A percentile compares a stretch with the other conserved stretches of the same genome.
These are phyloP conservation scores for Lipomyces sp. DNA, from an alignment of 805 yeast genomes.

Conservation along the genomic window DNA sequence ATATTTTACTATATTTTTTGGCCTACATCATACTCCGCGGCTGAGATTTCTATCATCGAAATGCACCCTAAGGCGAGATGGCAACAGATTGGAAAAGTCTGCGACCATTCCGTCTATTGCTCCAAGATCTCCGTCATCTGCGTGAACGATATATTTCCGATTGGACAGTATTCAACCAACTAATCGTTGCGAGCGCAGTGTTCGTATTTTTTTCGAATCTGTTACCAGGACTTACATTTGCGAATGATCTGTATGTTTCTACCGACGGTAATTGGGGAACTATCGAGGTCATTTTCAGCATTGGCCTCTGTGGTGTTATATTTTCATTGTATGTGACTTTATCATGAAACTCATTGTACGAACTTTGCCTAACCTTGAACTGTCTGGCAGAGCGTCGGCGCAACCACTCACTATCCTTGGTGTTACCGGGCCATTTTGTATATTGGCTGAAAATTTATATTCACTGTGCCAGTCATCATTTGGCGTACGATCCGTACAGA, in stretches of 20 bases:
- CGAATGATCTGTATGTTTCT: not conserved
- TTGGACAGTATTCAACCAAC: slow-evolving; percentile 1
- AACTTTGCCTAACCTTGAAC: not conserved
- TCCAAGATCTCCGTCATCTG: not conserved
- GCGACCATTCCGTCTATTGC: not conserved
- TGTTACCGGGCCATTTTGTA: slow-evolving; percentile 4
- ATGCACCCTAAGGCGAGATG: not conserved
- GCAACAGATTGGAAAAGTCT: not conserved
- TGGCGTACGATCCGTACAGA: not conserved
- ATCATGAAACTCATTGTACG: not conserved
- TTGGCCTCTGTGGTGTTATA: not conserved
- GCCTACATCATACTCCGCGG: too few relatives aligned
- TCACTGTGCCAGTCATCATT: not conserved
- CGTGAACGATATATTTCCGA: not conserved
- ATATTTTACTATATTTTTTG: too few relatives aligned
- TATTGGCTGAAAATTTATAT: slow-evolving; percentile 4
- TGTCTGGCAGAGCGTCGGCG: slow-evolving; percentile 2
- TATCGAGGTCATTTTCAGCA: slow-evolving; percentile 2
- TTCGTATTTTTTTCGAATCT: slow-evolving; percentile 1
- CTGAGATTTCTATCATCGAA: too few relatives aligned
- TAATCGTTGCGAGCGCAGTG: slow-evolving; percentile 3
- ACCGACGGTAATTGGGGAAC: not conserved
- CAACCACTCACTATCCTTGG: slow-evolving; percentile 8
- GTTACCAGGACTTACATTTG: slow-evolving; percentile 5
- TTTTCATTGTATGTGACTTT: not conserved